Evolutionary conservation across 2,329 filamentous ascomycete species (phyloP), one percentile per base, ranked within the genome.

Genomic region (Coleophoma crateriformis): DNA sequence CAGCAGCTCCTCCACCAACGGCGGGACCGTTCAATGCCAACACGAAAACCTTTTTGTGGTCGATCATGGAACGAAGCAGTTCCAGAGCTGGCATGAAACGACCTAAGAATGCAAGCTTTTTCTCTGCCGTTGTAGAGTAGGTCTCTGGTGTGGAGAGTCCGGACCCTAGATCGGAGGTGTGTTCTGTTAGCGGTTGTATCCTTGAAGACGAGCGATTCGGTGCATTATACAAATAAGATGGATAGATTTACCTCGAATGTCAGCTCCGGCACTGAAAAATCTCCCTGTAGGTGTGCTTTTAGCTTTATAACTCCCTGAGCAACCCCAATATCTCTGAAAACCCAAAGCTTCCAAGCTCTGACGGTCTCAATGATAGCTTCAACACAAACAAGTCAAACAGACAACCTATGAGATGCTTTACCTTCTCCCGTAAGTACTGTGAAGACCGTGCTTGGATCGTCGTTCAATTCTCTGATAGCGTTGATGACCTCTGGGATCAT

Each of bases 31-130:
- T 77, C 22, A 77, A 63, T 0, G 73, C 74, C 3, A 77, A 66
- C 35, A 77, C 67, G 44, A 77, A 68, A 14, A 77, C 72, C 61
- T 77, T 77, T 7, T 61, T 64, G 61, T 77, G 74, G 58, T 76
- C 72, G 55, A 75, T 75, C 54, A 76, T 69, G 22, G 65, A 67
- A 46, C 70, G 69, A 46, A 75, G 64, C 46, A 75, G 60, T 58
- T 70, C 65, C 7, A 61, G 57, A 34, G 54, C 62, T 61, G 37
- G 11, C 6, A 47, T 48, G 38, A 61, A 61, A 32, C 49, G 47
- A 3, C 35, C 14, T 6, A 64, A 20, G 35, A 51, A 63, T 4
- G 53, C 46, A 12, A 63, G 32, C 50, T 64, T 64, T 46, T 60
- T 62, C 37, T 61, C 58, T 1, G 56, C 56, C 20, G 33, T 50